Evolutionary conservation across 805 yeast species (phyloP).

Genomic region (Metschnikowia amazonensis): DNA sequence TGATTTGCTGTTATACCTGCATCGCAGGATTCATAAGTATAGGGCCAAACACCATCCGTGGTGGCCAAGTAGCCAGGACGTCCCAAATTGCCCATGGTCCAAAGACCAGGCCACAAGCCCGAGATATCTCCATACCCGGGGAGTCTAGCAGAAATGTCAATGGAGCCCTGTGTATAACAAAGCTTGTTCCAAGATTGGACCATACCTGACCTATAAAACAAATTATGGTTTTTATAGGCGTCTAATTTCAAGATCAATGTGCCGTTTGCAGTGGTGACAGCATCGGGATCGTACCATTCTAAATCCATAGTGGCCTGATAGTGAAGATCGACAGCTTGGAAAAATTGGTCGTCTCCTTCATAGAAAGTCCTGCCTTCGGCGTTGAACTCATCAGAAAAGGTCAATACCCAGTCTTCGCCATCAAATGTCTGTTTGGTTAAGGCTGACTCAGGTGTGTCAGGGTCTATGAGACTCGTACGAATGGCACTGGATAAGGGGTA

Average conservation of each 20-base stretch:
- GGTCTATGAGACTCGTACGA: conserved; percentile 60
- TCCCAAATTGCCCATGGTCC: conserved; percentile 92
- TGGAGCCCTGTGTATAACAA: conserved; percentile 79
- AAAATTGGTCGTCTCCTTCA: conserved; percentile 87
- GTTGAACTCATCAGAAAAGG: conserved; percentile 88
- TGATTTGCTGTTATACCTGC: conserved; percentile 95
- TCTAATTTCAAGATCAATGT: conserved; percentile 67
- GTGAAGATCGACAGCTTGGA: conserved; percentile 79
- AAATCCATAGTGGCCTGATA: conserved; percentile 86
- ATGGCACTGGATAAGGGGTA: conserved; percentile 59
- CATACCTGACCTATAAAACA: conserved; percentile 88
- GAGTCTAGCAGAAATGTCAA: conserved; percentile 72
- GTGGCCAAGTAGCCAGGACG: conserved; percentile 87
- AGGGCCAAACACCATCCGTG: conserved; percentile 95
- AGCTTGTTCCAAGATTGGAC: conserved; percentile 87
- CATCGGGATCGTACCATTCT: conserved; percentile 96
- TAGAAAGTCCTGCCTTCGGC: conserved; percentile 87
- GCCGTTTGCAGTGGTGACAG: conserved; percentile 73
- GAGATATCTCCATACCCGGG: conserved; percentile 76
- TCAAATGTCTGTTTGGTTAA: conserved; percentile 38
- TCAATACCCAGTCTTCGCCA: conserved; percentile 58
- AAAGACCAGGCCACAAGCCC: conserved; percentile 95
- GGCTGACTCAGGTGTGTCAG: conserved; percentile 62
- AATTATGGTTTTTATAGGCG: conserved; percentile 73
- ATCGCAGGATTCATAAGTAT: conserved; percentile 81